Conservation (phyloP, 352 stramenopile genomes). For the Pelagophyceae sp. region DNA sequence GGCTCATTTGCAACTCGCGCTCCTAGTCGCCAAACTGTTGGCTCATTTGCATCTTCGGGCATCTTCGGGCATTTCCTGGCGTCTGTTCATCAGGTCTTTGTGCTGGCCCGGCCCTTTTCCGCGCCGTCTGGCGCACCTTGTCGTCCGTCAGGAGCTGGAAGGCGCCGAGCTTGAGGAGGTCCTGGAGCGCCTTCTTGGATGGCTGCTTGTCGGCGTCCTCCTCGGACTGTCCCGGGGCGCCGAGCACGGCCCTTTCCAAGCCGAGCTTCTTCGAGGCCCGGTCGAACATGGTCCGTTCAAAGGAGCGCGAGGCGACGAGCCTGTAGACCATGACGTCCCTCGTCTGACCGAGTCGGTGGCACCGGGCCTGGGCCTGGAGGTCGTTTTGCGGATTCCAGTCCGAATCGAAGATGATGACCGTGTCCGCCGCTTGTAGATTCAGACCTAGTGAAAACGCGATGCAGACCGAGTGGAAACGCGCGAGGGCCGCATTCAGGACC, state of each 20-base stretch:
- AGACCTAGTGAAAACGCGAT: slow-evolving; percentile 88
- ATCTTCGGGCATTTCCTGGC: too few relatives aligned
- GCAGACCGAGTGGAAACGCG: slow-evolving; percentile 84
- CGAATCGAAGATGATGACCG: slow-evolving; percentile 98
- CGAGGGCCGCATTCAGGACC: slow-evolving; percentile 84
- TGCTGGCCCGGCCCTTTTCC: too few relatives aligned
- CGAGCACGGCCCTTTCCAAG: slow-evolving; percentile 96
- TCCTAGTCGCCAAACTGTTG: slow-evolving; percentile 58
- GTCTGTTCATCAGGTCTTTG: too few relatives aligned
- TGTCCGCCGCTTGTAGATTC: slow-evolving; percentile 87
- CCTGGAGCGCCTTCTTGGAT: slow-evolving; percentile 62
- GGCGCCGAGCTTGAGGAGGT: slow-evolving; percentile 23
- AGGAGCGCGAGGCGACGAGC: slow-evolving; percentile 97
- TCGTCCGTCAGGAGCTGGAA: slow-evolving; percentile 96
- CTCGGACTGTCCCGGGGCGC: slow-evolving; percentile 73
- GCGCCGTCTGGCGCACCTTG: too few relatives aligned
- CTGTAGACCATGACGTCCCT: slow-evolving; percentile 99
- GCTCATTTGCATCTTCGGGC: slow-evolving; percentile 21
- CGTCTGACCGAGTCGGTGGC: slow-evolving; percentile 98
- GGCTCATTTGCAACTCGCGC: slow-evolving; percentile 31
- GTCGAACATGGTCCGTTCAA: slow-evolving; percentile 99
- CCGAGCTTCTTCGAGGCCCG: slow-evolving; percentile 96
- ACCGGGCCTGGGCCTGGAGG: slow-evolving; percentile 60
- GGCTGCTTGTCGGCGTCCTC: slow-evolving; percentile 74
- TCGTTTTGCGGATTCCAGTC: slow-evolving; percentile 87